phyloP scores from a whole-genome alignment of 139 green algal genomes.

The Raphidocelis subcapitata region DNA sequence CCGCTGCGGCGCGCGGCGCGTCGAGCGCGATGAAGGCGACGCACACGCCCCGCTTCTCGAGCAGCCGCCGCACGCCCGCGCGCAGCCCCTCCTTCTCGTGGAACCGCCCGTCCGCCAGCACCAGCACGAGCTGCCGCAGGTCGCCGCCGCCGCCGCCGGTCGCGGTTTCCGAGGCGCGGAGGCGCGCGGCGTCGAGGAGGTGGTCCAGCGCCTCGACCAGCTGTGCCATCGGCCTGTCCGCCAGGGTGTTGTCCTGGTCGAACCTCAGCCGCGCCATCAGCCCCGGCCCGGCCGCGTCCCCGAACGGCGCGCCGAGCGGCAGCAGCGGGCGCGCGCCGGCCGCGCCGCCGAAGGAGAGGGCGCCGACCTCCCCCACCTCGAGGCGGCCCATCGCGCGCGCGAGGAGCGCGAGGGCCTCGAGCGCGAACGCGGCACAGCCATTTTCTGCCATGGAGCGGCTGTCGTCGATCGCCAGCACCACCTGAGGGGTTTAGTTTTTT shows the following conservation, averaged over 20 bases:
- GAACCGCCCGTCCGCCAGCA: conserved; percentile 95
- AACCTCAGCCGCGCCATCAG: conserved; percentile 76
- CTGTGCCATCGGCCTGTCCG: conserved; percentile 86
- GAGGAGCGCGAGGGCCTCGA: conserved; percentile 90
- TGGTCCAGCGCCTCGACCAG: conserved; percentile 74
- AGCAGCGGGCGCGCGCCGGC: conserved; percentile 78
- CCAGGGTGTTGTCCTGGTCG: conserved; percentile 94
- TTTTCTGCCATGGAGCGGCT: conserved; percentile 93
- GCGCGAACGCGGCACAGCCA: conserved; percentile 79
- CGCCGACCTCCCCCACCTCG: conserved; percentile 90
- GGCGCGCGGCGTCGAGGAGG: conserved; percentile 72
- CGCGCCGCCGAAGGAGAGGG: conserved; percentile 88
- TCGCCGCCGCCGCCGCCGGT: conserved; percentile 25
- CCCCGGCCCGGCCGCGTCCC: conserved; percentile 69
- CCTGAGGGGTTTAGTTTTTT: conserved; percentile 33
- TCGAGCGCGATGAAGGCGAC: conserved; percentile 92
- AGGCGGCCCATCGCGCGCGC: conserved; percentile 84
- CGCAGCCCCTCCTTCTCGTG: conserved; percentile 92
- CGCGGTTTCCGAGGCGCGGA: conserved; percentile 26
- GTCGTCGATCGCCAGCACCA: conserved; percentile 85
- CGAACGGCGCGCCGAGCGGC: conserved; percentile 83
- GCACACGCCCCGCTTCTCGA: conserved; percentile 71
- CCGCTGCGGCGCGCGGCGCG: neutral
- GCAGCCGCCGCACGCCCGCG: conserved; percentile 58
- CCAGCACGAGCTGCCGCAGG: conserved; percentile 95